phyloP scores from a whole-genome alignment of 2,329 filamentous ascomycete genomes.

The Neopestalotiopsis sp. region DNA sequence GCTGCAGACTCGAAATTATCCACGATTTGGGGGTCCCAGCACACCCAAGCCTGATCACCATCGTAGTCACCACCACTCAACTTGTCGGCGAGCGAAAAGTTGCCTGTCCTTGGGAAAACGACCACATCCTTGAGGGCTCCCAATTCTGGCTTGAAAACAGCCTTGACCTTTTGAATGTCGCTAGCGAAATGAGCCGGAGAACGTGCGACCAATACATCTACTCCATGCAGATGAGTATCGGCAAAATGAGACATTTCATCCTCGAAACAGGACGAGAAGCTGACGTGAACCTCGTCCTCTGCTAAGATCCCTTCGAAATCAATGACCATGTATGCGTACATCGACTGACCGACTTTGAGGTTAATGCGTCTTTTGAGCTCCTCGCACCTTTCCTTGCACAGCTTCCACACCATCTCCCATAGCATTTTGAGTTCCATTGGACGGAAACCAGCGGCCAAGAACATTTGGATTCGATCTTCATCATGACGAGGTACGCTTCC shows the following conservation, averaged over 20 bases:
- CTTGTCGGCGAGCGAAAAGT: slow-evolving; percentile 68
- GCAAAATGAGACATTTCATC: slow-evolving; percentile 58
- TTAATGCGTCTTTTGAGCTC: slow-evolving; percentile 61
- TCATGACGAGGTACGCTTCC: slow-evolving; percentile 56
- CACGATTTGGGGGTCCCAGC: slow-evolving; percentile 73
- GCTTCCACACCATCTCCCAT: slow-evolving; percentile 49
- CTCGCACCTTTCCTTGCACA: slow-evolving; percentile 60
- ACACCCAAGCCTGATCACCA: slow-evolving; percentile 79
- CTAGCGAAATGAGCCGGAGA: slow-evolving; percentile 73
- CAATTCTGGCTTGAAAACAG: slow-evolving; percentile 63
- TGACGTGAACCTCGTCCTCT: slow-evolving; percentile 71
- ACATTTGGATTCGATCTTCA: slow-evolving; percentile 57
- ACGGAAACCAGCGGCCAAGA: slow-evolving; percentile 68
- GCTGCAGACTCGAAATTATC: slow-evolving; percentile 69
- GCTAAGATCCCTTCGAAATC: slow-evolving; percentile 68
- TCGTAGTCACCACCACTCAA: slow-evolving; percentile 84
- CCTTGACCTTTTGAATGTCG: slow-evolving; percentile 74
- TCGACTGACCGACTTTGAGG: slow-evolving; percentile 65
- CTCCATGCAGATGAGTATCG: slow-evolving; percentile 58
- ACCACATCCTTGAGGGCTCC: slow-evolving; percentile 78
- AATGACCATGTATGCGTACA: slow-evolving; percentile 69
- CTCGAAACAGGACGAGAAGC: slow-evolving; percentile 69
- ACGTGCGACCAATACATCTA: slow-evolving; percentile 70
- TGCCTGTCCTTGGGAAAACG: slow-evolving; percentile 73
- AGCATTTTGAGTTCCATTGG: slow-evolving; percentile 54